These are phyloP conservation scores for Periconia sp. DNA, from an alignment of 2,329 filamentous ascomycete genomes.

Conservation along the genomic window DNA sequence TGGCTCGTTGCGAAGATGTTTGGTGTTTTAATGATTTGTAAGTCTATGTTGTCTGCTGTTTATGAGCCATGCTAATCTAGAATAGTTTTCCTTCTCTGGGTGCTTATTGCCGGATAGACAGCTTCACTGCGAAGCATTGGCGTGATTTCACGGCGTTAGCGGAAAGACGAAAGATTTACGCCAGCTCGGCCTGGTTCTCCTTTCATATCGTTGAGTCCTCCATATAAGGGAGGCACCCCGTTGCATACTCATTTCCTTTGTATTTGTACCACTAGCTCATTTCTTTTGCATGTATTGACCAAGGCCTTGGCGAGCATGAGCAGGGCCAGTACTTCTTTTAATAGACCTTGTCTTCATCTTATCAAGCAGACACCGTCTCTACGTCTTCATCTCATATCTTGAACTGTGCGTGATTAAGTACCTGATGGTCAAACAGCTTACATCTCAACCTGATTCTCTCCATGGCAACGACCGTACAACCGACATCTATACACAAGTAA, in stretches of 20 bases:
- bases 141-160: conserved; percentile 25
- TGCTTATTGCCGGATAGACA: conserved; percentile 65
- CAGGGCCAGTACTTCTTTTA: conserved; percentile 15
- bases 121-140: conserved; percentile 4
- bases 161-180: conserved; percentile 19
- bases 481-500: too few relatives aligned
- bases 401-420: too few relatives aligned
- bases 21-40: conserved; percentile 91
- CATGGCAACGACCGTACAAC: too few relatives aligned
- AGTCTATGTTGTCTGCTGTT: too few relatives aligned
- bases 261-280: conserved; percentile 14
- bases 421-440: too few relatives aligned
- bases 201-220: background rate
- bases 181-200: conserved; percentile 13
- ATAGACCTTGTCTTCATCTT: too few relatives aligned
- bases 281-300: conserved; percentile 19
- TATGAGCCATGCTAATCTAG: conserved; percentile 26
- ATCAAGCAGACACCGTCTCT: too few relatives aligned
- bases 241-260: conserved; percentile 12
- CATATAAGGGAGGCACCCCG: conserved; percentile 1
- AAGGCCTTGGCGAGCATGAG: background rate
- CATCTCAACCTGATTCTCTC: too few relatives aligned
- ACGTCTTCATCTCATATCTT: too few relatives aligned
- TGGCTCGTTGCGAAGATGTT: conserved; percentile 90
- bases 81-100: conserved; percentile 64